Conservation (phyloP, 176 grass and related monocot genomes). For the Eremochloa ophiuroides region DNA sequence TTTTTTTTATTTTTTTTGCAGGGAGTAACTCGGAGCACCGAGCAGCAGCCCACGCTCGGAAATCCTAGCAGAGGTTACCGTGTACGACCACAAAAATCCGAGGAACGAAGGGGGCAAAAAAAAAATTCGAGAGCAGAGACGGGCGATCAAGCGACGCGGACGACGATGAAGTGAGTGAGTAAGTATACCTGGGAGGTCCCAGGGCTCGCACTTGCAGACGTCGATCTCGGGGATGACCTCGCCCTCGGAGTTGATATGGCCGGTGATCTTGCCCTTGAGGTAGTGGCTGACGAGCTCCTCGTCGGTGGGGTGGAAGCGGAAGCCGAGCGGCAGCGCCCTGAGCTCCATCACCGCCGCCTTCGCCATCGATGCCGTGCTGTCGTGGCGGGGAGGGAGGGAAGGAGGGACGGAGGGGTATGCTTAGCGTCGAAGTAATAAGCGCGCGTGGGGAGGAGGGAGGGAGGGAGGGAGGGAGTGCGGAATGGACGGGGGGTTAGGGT, state of each 20-base stretch:
- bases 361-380: neutral
- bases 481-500: constrained; percentile 22
- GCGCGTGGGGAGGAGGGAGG: too few species aligned
- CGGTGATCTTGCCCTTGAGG: constrained; percentile 93
- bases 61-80: too few species aligned
- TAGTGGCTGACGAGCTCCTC: constrained; percentile 93
- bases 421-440: constrained; percentile 45
- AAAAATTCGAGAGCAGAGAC: neutral
- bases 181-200: constrained; percentile 88
- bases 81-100: neutral
- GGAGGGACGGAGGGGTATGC: constrained; percentile 26
- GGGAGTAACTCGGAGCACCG: too few species aligned
- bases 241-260: constrained; percentile 55
- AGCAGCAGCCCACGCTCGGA: too few species aligned
- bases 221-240: constrained; percentile 95
- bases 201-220: constrained; percentile 99
- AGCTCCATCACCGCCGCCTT: constrained; percentile 65
- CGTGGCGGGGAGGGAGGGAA: neutral
- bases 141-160: neutral
- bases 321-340: constrained; percentile 75
- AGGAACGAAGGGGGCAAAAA: neutral
- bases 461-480: neutral
- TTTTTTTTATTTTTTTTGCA: too few species aligned
- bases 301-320: constrained; percentile 94
- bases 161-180: too few species aligned